These are phyloP conservation scores for Amborella trichopoda DNA, from an alignment of 164 flowering plant genomes.

Conservation along the genomic window DNA sequence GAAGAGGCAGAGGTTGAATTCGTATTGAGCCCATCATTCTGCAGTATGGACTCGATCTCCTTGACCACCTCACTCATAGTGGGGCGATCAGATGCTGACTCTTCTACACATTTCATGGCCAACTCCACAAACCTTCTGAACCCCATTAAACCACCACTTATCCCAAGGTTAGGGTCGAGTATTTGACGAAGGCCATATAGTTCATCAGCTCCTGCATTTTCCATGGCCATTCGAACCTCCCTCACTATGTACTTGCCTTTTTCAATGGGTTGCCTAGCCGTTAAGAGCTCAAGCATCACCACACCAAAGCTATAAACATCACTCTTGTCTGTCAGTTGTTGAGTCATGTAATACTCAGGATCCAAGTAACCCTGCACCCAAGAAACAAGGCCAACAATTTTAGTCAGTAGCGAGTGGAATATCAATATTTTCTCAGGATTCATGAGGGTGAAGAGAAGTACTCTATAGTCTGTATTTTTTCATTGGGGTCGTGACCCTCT, in stretches of 20 bases:
- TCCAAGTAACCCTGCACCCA: slow-evolving; percentile 82
- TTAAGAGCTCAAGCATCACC: slow-evolving; percentile 79
- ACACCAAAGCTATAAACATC: slow-evolving; percentile 92
- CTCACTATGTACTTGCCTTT: slow-evolving; percentile 87
- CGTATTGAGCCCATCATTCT: slow-evolving; percentile 57
- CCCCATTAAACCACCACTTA: slow-evolving; percentile 22
- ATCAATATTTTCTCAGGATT: too few species aligned
- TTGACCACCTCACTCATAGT: slow-evolving; percentile 80
- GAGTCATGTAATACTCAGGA: slow-evolving; percentile 97
- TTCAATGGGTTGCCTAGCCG: slow-evolving; percentile 66
- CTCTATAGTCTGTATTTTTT: too few species aligned
- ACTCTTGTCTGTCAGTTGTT: slow-evolving; percentile 79
- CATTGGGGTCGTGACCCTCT: too few species aligned
- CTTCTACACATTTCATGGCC: slow-evolving; percentile 87
- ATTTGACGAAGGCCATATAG: slow-evolving; percentile 43
- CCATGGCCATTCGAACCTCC: slow-evolving; percentile 43
- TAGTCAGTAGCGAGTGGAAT: too few species aligned
- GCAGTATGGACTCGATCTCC: slow-evolving; percentile 54
- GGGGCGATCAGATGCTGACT: slow-evolving; percentile 73
- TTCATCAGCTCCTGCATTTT: slow-evolving; percentile 27
- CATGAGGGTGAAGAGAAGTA: too few species aligned
- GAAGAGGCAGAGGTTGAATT: slow-evolving; percentile 74
- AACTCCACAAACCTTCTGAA: slow-evolving; percentile 58
- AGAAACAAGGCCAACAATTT: too few species aligned
- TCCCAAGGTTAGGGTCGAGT: slow-evolving; percentile 49